Evolutionary conservation across 106 monocot species (phyloP).

Genomic region (Platanthera guangdongensis): DNA sequence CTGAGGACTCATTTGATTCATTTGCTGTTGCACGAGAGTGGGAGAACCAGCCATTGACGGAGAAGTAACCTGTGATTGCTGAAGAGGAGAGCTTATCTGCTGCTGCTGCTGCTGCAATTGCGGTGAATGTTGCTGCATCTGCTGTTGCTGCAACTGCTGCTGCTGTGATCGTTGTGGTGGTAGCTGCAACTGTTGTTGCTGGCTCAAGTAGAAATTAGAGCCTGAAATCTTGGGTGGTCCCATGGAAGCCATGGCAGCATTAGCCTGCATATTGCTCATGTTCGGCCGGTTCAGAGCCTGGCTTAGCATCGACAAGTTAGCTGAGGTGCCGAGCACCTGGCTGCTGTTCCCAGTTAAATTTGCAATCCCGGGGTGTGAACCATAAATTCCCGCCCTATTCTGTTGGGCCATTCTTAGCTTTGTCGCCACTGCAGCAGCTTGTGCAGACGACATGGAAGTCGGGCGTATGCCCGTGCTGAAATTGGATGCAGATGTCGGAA

Average conservation of each 20-base stretch:
- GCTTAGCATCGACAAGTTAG: slow-evolving; percentile 59
- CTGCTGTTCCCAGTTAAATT: slow-evolving; percentile 40
- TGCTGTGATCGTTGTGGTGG: slow-evolving; percentile 30
- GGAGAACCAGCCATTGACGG: slow-evolving; percentile 38
- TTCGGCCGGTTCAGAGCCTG: slow-evolving; percentile 46
- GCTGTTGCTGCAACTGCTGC: slow-evolving; percentile 25
- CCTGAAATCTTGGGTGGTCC: slow-evolving; percentile 82
- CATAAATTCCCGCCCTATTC: slow-evolving; percentile 26
- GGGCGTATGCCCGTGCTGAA: slow-evolving; percentile 41
- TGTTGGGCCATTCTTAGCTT: slow-evolving; percentile 43
- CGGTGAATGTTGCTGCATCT: slow-evolving; percentile 22
- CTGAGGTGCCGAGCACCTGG: slow-evolving; percentile 57
- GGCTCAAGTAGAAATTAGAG: slow-evolving; percentile 50
- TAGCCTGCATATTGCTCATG: slow-evolving; percentile 52
- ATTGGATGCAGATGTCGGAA: slow-evolving; percentile 38
- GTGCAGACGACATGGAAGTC: slow-evolving; percentile 14
- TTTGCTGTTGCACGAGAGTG: slow-evolving; percentile 31
- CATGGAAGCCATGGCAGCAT: slow-evolving; percentile 42
- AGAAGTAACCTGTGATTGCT: slow-evolving; percentile 44
- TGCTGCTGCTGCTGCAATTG: slow-evolving; percentile 23
- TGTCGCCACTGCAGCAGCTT: slow-evolving; percentile 20
- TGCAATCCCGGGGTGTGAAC: slow-evolving; percentile 31
- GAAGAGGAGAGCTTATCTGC: slow-evolving; percentile 51
- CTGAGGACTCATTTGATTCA: slow-evolving; percentile 42
- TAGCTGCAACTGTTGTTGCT: slow-evolving; percentile 24